A percentile compares a stretch with the other conserved stretches of the same genome.
phyloP scores from a whole-genome alignment of 495 filamentous ascomycete species.

The Aspergillus sparsus region DNA sequence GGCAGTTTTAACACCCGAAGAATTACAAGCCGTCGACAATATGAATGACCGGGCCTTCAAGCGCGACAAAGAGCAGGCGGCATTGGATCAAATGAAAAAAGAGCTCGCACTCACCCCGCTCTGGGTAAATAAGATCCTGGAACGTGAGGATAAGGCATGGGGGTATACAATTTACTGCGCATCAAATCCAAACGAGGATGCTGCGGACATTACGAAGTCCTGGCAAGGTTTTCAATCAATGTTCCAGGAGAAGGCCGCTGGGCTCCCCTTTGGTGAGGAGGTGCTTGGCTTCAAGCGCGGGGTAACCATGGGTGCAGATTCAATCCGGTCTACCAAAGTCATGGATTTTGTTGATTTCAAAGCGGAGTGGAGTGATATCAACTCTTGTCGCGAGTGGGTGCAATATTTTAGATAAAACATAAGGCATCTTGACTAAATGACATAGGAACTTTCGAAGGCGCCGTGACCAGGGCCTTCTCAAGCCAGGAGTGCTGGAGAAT shows the following conservation, averaged over 20 bases:
- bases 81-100: neutral
- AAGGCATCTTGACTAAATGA: neutral
- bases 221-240: neutral
- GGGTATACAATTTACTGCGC: neutral
- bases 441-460: neutral
- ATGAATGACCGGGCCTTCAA: neutral
- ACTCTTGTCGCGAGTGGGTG: neutral
- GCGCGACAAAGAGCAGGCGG: neutral
- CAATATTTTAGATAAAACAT: neutral
- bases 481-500: neutral
- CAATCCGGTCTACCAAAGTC: constrained; percentile 1
- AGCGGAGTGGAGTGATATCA: neutral
- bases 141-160: neutral
- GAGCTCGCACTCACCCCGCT: constrained; percentile 2
- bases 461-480: constrained; percentile 3
- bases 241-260: neutral
- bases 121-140: neutral
- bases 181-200: neutral
- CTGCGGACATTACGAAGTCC: neutral
- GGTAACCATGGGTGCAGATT: neutral
- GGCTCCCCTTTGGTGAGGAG: neutral
- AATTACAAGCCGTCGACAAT: neutral
- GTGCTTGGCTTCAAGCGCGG: neutral
- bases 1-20: neutral
- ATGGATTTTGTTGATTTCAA: neutral